These are phyloP conservation scores for Botrytis aclada DNA, from an alignment of 2,329 filamentous ascomycete genomes.

Conservation along the genomic window DNA sequence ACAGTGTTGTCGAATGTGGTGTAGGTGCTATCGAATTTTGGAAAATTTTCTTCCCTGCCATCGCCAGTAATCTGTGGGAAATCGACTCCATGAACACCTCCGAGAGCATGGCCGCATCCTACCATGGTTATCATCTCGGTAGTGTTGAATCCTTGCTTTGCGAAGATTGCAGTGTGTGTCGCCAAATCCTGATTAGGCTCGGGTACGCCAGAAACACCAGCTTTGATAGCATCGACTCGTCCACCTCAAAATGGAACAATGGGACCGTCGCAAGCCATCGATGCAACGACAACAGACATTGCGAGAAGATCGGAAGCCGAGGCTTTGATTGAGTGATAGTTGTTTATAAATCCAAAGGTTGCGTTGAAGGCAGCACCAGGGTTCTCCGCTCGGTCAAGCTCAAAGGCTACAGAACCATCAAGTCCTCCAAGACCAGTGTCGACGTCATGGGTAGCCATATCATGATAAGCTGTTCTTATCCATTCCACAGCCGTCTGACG, in stretches of 20 bases:
- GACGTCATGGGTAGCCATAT: conserved; percentile 53
- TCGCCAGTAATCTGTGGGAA: conserved; percentile 1
- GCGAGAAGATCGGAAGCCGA: conserved; percentile 27
- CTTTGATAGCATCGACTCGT: conserved; percentile 27
- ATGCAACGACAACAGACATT: conserved; percentile 1
- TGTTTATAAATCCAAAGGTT: background rate
- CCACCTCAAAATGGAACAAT: conserved; percentile 25
- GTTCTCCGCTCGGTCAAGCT: conserved; percentile 37
- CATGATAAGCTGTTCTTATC: conserved; percentile 59
- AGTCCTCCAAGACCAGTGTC: conserved; percentile 45
- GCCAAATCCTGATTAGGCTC: conserved; percentile 22
- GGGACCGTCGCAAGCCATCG: background rate
- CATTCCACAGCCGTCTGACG: conserved; percentile 48
- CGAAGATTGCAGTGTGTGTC: conserved; percentile 23
- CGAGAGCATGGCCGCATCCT: conserved; percentile 28
- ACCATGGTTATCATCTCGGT: conserved; percentile 26
- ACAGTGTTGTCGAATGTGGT: background rate
- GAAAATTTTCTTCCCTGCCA: background rate
- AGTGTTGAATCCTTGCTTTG: conserved; percentile 28
- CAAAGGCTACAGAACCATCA: conserved; percentile 43
- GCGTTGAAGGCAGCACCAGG: conserved; percentile 45
- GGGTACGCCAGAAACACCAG: conserved; percentile 29
- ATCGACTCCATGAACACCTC: conserved; percentile 24
- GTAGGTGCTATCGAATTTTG: background rate
- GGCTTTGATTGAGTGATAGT: background rate